phyloP scores from a whole-genome alignment of 1,139 yeast genomes.

The Blastobotrys capitulatus region DNA sequence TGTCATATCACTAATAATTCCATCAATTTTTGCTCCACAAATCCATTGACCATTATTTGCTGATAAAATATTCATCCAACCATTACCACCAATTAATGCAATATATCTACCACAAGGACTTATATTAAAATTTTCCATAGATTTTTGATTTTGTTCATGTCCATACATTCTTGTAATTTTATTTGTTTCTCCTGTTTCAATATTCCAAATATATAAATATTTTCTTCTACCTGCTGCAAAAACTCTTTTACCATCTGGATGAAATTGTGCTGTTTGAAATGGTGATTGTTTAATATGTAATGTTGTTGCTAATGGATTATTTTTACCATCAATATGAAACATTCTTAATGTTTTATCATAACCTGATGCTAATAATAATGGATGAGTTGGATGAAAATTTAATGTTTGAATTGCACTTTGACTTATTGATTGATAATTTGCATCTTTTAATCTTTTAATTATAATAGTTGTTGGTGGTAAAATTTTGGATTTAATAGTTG shows the following conservation, averaged over 20 bases:
- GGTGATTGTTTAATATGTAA: conserved; percentile 76
- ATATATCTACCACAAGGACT: conserved; percentile 66
- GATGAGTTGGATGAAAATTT: conserved; percentile 80
- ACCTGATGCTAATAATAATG: conserved; percentile 83
- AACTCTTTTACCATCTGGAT: conserved; percentile 49
- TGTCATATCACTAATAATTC: conserved; percentile 71
- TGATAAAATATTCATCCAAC: conserved; percentile 82
- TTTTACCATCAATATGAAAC: conserved; percentile 88
- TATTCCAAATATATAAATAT: conserved; percentile 89
- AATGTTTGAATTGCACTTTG: conserved; percentile 77
- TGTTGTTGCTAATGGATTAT: conserved; percentile 75
- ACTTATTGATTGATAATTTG: conserved; percentile 63
- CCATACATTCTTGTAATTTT: conserved; percentile 89
- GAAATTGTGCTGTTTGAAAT: conserved; percentile 67
- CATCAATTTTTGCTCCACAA: conserved; percentile 83
- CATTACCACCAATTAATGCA: conserved; percentile 76
- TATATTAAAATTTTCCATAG: conserved; percentile 80
- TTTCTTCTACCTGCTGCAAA: conserved; percentile 90
- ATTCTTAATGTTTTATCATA: conserved; percentile 83
- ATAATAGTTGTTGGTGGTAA: conserved; percentile 69
- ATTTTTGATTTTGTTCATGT: conserved; percentile 74
- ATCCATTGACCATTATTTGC: conserved; percentile 81
- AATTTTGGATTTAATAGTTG: conserved; percentile 46
- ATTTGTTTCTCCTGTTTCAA: conserved; percentile 67
- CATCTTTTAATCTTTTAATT: conserved; percentile 78